A percentile compares a stretch with the other conserved stretches of the same genome.
Conservation (phyloP, 108 stramenopile genomes). For the Aurantiochytrium sp. region DNA sequence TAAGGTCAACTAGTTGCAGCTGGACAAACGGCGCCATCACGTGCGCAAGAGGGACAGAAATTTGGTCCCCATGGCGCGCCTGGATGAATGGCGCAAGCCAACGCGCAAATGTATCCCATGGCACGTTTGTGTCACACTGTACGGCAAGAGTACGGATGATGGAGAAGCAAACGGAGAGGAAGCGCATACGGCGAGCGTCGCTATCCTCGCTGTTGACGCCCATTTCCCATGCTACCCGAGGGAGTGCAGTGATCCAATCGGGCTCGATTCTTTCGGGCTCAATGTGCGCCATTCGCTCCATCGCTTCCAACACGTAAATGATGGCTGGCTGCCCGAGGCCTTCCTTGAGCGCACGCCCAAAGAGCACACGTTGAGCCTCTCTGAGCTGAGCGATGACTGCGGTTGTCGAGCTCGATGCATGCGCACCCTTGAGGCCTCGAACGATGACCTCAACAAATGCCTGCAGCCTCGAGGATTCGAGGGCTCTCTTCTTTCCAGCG, state of each 20-base stretch:
- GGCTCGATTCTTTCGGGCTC: not conserved
- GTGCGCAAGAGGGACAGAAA: not conserved
- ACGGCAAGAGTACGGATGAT: not conserved
- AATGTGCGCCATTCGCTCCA: not conserved
- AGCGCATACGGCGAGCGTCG: not conserved
- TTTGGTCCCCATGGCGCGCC: not conserved
- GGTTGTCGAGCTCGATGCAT: not conserved
- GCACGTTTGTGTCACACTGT: not conserved
- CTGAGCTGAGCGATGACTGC: not conserved
- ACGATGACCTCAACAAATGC: not conserved
- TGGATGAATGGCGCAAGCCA: not conserved
- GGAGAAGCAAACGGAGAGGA: not conserved
- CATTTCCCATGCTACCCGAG: not conserved
- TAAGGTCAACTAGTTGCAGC: not conserved
- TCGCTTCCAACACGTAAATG: not conserved
- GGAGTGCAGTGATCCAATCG: not conserved
- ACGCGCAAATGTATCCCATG: not conserved
- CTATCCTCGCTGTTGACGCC: not conserved
- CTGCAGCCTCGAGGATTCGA: not conserved
- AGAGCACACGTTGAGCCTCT: not conserved
- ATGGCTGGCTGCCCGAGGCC: not conserved
- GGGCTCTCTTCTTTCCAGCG: not conserved
- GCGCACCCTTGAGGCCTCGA: not conserved
- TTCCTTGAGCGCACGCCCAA: not conserved
- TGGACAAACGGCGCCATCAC: not conserved